Percentiles rank a stretch among this genome's conserved stretches.
These are phyloP conservation scores for Phaffomyces thermotolerans DNA, from an alignment of 805 yeast genomes.

Conservation along the genomic window DNA sequence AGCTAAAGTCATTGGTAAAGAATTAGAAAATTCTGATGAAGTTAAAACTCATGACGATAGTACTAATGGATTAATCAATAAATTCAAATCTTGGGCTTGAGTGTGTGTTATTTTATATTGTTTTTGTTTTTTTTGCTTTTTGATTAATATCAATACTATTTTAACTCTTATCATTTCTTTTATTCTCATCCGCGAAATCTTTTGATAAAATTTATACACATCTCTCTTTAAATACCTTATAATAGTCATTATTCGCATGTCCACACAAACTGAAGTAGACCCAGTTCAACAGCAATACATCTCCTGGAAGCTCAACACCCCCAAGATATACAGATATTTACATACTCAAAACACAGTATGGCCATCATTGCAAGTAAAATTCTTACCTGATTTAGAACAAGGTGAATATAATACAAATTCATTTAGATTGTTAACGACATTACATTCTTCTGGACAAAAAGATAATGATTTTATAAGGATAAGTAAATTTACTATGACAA, in stretches of 20 bases:
- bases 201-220: too few relatives aligned
- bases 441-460: slow-evolving; percentile 54
- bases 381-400: slow-evolving; percentile 45
- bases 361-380: slow-evolving; percentile 67
- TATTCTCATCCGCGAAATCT: too few relatives aligned
- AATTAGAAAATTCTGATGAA: slow-evolving; percentile 56
- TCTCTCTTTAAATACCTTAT: too few relatives aligned
- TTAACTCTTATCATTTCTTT: neutral
- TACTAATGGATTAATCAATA: slow-evolving; percentile 89
- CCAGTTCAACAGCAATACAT: slow-evolving; percentile 22
- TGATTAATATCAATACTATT: too few relatives aligned
- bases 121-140: neutral
- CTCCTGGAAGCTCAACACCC: slow-evolving; percentile 76
- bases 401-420: slow-evolving; percentile 11
- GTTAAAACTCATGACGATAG: slow-evolving; percentile 79
- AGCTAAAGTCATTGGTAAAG: slow-evolving; percentile 92
- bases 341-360: slow-evolving; percentile 60
- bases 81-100: slow-evolving; percentile 76
- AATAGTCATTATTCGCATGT: neutral
- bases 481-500: slow-evolving; percentile 17
- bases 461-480: slow-evolving; percentile 46
- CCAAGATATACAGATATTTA: slow-evolving; percentile 64
- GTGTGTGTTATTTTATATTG: too few relatives aligned
- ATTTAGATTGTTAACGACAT: slow-evolving; percentile 49
- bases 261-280: neutral